Evolutionary conservation across 495 filamentous ascomycete species (phyloP), one percentile per base, ranked within the genome.

Genomic region (Penicillium lagena): DNA sequence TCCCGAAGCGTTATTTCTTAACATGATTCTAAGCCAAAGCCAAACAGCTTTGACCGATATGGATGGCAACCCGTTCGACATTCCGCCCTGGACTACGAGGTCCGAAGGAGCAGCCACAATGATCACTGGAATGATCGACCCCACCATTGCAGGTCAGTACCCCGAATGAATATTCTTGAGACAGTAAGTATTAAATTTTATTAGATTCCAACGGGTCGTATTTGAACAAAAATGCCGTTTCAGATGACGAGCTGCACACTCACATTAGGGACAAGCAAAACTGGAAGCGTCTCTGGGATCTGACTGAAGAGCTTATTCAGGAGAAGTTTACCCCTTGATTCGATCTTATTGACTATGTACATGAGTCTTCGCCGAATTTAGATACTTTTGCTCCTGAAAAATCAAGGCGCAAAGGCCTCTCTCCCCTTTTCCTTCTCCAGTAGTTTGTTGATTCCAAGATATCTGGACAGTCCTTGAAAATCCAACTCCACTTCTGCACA

Each of bases 101-200:
- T 59, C 52, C 1, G 52, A 59, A 29, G 55, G 55, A 4, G 52
- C 55, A 8, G 49, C 49, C 5, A 56, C 38, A 0, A 40, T 59
- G 27, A 53, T 59, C 38, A 59, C 55, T 6, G 55, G 46, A 12
- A 55, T 56, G 55, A 35, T 56, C 29, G 52, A 59, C 31, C 45
- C 52, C 9, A 56, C 52, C 1, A 59, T 55, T 10, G 13, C 52
- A 12, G 44, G 55, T 58, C 0, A 40, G 42, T 45, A 7, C 28
- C 22, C 22, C 22, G 4, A 22, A 22, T 22, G 4, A 22, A 3
- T 22, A 22, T 22, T 22, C 22, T 22, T 22, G 22, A 22, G 22
- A 22, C 7, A 17, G 2, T 0, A 12, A 12, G 39, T 50, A 36
- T 40, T 42, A n/a, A n/a, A 9, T 10, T 9, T 27, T 35, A 7